phyloP scores from a whole-genome alignment of 2,329 filamentous ascomycete genomes.

The Xylariaceae sp. region DNA sequence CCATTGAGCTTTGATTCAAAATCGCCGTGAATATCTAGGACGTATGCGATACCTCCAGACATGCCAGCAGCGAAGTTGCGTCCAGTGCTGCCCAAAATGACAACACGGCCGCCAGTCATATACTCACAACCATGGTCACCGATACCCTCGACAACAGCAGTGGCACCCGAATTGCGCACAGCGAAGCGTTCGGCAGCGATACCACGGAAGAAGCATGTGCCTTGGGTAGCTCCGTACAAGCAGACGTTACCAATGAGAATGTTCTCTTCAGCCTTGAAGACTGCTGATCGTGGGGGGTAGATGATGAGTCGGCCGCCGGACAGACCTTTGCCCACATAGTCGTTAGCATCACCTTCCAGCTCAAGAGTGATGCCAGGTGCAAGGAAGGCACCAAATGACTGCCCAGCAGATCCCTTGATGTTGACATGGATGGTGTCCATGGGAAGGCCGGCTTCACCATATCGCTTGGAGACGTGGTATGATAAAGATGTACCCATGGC shows the following conservation, averaged over 20 bases:
- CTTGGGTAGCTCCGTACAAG: constrained; percentile 87
- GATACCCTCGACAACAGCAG: constrained; percentile 91
- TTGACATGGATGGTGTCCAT: constrained; percentile 94
- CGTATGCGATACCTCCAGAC: constrained; percentile 96
- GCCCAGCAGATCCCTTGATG: constrained; percentile 92
- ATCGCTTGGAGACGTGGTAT: constrained; percentile 91
- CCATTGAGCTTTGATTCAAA: constrained; percentile 92
- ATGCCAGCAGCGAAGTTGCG: constrained; percentile 98
- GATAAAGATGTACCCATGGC: constrained; percentile 90
- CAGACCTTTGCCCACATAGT: constrained; percentile 94
- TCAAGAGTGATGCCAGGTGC: constrained; percentile 92
- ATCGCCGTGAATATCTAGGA: constrained; percentile 85
- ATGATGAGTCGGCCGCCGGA: constrained; percentile 91
- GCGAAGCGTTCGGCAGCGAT: constrained; percentile 95
- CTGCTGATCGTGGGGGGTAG: constrained; percentile 84
- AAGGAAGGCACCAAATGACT: constrained; percentile 93
- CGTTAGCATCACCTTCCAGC: constrained; percentile 92
- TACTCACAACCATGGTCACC: constrained; percentile 98
- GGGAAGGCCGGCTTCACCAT: constrained; percentile 83
- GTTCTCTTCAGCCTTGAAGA: constrained; percentile 96
- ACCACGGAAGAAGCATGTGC: constrained; percentile 95
- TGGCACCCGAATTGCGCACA: constrained; percentile 93
- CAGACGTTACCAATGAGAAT: constrained; percentile 91
- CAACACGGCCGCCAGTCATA: constrained; percentile 93
- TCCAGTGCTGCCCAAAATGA: constrained; percentile 84